Conservation (phyloP, 2,329 filamentous ascomycete genomes). For the Trichocomaceae sp. region DNA sequence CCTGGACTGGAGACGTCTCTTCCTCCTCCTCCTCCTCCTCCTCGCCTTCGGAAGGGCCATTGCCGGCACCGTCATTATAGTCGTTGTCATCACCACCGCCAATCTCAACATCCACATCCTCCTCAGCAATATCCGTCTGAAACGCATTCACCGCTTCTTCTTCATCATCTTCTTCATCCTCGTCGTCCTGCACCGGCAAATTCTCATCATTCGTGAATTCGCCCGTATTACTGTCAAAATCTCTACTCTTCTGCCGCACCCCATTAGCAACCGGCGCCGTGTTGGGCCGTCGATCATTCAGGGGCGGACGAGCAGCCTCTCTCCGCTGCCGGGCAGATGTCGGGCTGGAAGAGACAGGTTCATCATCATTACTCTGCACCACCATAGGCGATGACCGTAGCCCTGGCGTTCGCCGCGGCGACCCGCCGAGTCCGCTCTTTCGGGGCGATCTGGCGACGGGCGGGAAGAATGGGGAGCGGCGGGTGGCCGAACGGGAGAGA, state of each 20-base stretch:
- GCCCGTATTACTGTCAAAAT: constrained; percentile 17
- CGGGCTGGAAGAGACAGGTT: constrained; percentile 33
- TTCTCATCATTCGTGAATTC: constrained; percentile 33
- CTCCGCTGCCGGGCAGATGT: constrained; percentile 26
- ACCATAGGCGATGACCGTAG: constrained; percentile 38
- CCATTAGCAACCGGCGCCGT: constrained; percentile 24
- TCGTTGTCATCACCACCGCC: constrained; percentile 4
- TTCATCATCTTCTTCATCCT: constrained; percentile 25
- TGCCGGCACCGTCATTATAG: constrained; percentile 14
- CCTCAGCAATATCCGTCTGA: constrained; percentile 4
- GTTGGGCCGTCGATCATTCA: constrained; percentile 32
- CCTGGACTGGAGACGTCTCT: constrained; percentile 6
- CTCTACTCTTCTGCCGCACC: constrained; percentile 20
- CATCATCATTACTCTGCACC: constrained; percentile 27
- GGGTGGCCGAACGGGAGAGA: constrained; percentile 28
- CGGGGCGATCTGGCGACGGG: constrained; percentile 41
- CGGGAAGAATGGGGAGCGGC: constrained; percentile 31
- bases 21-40: constrained; percentile 14
- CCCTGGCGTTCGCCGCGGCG: constrained; percentile 37
- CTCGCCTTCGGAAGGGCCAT: constrained; percentile 16
- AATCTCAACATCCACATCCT: constrained; percentile 3
- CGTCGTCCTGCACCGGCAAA: constrained; percentile 21
- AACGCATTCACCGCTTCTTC: constrained; percentile 12
- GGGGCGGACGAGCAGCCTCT: constrained; percentile 28
- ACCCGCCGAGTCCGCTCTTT: constrained; percentile 39